These are phyloP conservation scores for Yamadazyma phyllophila DNA, from an alignment of 805 yeast genomes.

Conservation along the genomic window DNA sequence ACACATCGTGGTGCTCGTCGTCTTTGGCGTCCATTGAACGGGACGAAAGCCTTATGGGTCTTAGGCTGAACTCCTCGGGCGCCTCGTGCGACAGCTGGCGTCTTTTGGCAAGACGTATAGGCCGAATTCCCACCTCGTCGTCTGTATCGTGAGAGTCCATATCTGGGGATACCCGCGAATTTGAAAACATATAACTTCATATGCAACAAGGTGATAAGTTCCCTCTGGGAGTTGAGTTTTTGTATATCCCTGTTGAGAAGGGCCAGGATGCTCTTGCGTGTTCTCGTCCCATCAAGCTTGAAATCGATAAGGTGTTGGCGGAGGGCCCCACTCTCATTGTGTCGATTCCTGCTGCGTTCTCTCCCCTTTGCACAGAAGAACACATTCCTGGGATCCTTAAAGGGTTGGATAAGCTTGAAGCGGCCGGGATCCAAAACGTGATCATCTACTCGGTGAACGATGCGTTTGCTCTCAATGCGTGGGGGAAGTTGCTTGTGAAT, in stretches of 20 bases:
- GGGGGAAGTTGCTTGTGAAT: conserved; percentile 42
- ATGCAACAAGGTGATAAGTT: conserved; percentile 29
- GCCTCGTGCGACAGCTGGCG: conserved; percentile 7
- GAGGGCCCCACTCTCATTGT: conserved; percentile 31
- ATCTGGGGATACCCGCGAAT: background rate
- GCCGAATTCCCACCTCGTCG: conserved; percentile 19
- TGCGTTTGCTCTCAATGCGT: conserved; percentile 42
- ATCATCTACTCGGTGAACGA: conserved; percentile 41
- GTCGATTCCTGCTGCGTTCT: conserved; percentile 44
- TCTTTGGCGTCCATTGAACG: background rate
- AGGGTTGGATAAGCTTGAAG: conserved; percentile 27
- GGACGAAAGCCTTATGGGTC: conserved; percentile 13
- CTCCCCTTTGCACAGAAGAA: conserved; percentile 45
- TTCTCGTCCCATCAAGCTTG: conserved; percentile 31
- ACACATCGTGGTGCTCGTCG: background rate
- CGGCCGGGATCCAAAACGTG: conserved; percentile 29
- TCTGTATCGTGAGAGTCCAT: conserved; percentile 5
- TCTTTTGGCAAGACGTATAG: conserved; percentile 28
- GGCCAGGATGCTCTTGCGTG: conserved; percentile 31
- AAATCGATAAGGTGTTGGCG: conserved; percentile 30
- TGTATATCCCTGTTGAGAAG: conserved; percentile 38
- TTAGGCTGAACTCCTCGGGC: conserved; percentile 12
- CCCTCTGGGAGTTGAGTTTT: conserved; percentile 34
- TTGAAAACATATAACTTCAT: background rate
- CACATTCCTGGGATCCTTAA: conserved; percentile 40